Evolutionary conservation across 2,329 filamentous ascomycete species (phyloP), one percentile per base, ranked within the genome.

Genomic region (Phialemonium atrogriseum): DNA sequence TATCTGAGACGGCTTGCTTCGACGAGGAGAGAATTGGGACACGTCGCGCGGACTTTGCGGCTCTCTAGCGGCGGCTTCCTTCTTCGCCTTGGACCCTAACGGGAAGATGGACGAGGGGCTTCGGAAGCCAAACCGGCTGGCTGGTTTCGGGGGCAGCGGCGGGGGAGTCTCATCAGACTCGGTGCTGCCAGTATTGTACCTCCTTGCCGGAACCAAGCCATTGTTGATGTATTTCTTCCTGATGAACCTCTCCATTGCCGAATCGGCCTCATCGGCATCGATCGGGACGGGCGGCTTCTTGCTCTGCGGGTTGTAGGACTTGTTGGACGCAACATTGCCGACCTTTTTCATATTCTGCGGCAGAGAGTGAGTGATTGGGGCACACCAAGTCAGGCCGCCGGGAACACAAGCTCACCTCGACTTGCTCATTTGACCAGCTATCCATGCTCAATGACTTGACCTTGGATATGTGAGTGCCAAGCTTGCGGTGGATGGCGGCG

Each of bases 381-480:
- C 7, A 16, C 13, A 22, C 5, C n/a, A 24, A 24, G 18, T 24
- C 12, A 13, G 20, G 11, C n/a, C n/a, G n/a, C 18, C 16, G 19
- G 14, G 27, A 4, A 7, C 15, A 12, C n/a, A n/a, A 27, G 8
- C 74, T 60, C 66, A 94, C 88, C 62, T 98, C 91, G 42, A 98
- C 88, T 62, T 98, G 91, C 39, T 96, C 91, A 50, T 81, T 80
- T 29, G 84, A 79, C 91, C 91, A 98, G 45, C 82, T 91, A 60
- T 98, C 91, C 88, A 98, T 96, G 58, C 84, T 96, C 62, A 98
- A 61, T 22, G 88, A 96, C 61, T 98, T 98, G 66, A 98, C 87
- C 59, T 98, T 98, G 44, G 88, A 95, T 41, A 98, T 86, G 59
- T 98, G 91, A 24, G 91, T 96, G 39, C 91, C 91, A 50, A 98